Evolutionary conservation across 129 eudicot genomes (phyloP).

Genomic region (Dittrichia graveolens): DNA sequence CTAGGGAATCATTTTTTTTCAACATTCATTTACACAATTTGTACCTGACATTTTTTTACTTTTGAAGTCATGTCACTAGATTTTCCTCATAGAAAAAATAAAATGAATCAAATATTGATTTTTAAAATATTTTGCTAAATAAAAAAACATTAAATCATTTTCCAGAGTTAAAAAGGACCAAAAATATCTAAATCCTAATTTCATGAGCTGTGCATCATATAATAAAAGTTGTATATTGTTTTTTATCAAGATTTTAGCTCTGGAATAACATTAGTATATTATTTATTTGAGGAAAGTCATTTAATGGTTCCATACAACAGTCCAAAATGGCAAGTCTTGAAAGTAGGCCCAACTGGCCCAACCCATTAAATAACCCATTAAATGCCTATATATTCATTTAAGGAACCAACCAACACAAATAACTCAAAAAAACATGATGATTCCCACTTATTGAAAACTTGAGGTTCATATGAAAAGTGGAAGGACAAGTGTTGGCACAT

Average conservation of each 20-base stretch:
- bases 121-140: neutral
- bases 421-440: conserved; percentile 25
- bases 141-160: neutral
- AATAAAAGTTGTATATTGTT: neutral
- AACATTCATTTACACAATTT: neutral
- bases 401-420: conserved; percentile 24
- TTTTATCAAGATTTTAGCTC: neutral
- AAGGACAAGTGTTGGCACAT: conserved; percentile 21
- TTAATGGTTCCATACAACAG: conserved; percentile 18
- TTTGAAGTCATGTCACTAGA: conserved; percentile 18
- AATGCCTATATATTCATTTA: conserved; percentile 25
- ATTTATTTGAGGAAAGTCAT: conserved; percentile 1
- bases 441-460: conserved; percentile 23
- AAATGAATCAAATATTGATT: too few species aligned
- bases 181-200: neutral
- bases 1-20: neutral
- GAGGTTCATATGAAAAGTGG: conserved; percentile 16
- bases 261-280: neutral
- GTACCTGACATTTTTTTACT: neutral
- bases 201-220: neutral
- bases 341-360: conserved; percentile 40
- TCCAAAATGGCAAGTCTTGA: conserved; percentile 14
- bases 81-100: conserved; percentile 9
- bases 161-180: neutral
- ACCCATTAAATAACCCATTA: conserved; percentile 31